phyloP scores from a whole-genome alignment of 768 basidiomycete genomes.

The Lentinula guzmanii region DNA sequence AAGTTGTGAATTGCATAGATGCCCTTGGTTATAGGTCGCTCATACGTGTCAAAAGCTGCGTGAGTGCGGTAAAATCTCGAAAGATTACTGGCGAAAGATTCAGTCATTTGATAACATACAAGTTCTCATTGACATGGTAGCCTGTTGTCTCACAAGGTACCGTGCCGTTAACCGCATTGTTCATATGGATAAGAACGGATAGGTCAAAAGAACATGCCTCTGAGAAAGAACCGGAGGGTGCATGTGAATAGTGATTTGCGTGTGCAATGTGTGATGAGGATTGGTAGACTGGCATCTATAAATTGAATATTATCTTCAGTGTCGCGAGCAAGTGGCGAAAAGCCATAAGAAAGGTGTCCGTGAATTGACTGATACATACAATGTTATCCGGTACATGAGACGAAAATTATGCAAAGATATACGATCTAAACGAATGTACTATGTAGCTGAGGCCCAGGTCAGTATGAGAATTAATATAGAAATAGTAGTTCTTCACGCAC shows the following conservation, averaged over 20 bases:
- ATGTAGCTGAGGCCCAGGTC: background rate
- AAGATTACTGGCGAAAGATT: conserved; percentile 16
- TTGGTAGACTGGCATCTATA: background rate
- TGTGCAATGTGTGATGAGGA: background rate
- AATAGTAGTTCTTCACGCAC: conserved; percentile 11
- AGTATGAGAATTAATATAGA: conserved; percentile 8
- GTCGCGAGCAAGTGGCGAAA: background rate
- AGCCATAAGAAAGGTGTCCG: background rate
- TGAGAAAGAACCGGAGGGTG: background rate
- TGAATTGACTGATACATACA: conserved; percentile 17
- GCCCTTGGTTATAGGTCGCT: conserved; percentile 14
- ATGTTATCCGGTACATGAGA: conserved; percentile 29
- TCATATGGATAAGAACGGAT: conserved; percentile 3
- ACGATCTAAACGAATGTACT: conserved; percentile 1
- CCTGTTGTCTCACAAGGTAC: background rate
- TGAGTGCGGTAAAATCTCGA: conserved; percentile 26
- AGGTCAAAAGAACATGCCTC: background rate
- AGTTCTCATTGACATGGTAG: background rate
- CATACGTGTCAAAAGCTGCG: conserved; percentile 27
- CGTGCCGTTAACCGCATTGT: background rate
- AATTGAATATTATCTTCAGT: background rate
- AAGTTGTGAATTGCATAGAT: background rate
- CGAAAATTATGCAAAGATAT: conserved; percentile 21
- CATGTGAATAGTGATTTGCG: background rate
- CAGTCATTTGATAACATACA: conserved; percentile 3